These are phyloP conservation scores for Tothia fuscella DNA, from an alignment of 2,329 filamentous ascomycete genomes.

Conservation along the genomic window DNA sequence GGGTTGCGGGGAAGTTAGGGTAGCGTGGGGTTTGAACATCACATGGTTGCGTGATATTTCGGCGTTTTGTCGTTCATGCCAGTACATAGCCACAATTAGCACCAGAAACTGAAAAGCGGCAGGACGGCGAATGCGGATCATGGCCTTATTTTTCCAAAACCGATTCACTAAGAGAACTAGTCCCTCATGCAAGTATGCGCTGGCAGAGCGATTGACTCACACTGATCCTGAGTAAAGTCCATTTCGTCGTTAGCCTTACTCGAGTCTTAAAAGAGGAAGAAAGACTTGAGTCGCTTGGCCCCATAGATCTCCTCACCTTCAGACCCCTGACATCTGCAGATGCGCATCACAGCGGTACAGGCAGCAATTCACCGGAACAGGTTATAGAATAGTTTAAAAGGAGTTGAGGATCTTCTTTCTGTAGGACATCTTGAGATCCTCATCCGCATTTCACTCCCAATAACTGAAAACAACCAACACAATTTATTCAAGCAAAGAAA, in stretches of 20 bases:
- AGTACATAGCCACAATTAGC: too few relatives aligned
- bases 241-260: not conserved
- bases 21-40: too few relatives aligned
- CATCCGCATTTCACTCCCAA: too few relatives aligned
- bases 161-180: too few relatives aligned
- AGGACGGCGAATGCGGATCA: too few relatives aligned
- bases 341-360: not conserved
- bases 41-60: too few relatives aligned
- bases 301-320: not conserved
- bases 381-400: slow-evolving; percentile 1
- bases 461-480: too few relatives aligned
- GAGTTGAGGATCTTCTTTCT: not conserved
- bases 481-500: not conserved
- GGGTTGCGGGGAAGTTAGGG: too few relatives aligned
- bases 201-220: slow-evolving; percentile 2
- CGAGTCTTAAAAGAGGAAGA: not conserved
- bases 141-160: too few relatives aligned
- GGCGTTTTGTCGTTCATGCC: too few relatives aligned
- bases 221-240: not conserved
- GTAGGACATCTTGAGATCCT: not conserved
- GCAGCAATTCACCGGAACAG: not conserved
- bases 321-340: not conserved
- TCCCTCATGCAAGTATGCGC: slow-evolving; percentile 3
- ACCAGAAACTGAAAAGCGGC: too few relatives aligned
- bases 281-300: not conserved